Conservation (phyloP, 2,329 filamentous ascomycete genomes). For the Talaromyces sp. region DNA sequence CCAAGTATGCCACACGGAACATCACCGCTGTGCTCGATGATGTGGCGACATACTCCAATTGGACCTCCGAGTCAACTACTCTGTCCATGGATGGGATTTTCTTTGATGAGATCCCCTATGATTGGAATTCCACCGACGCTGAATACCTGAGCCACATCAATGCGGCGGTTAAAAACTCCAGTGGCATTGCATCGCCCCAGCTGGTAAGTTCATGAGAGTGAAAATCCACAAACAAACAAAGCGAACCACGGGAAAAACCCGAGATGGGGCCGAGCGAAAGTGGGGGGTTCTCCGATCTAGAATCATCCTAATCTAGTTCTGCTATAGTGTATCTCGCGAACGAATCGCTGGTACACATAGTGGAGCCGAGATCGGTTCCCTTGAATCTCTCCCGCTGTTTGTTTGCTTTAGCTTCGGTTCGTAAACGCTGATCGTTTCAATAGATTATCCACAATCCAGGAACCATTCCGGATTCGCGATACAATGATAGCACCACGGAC, state of each 20-base stretch:
- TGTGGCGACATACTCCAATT: constrained; percentile 4
- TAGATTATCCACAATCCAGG: constrained; percentile 7
- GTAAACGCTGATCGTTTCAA: background rate
- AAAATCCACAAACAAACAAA: background rate
- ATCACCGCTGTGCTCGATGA: background rate
- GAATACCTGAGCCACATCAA: constrained; percentile 4
- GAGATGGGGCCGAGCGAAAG: background rate
- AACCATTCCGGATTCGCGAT: constrained; percentile 2
- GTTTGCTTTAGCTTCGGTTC: background rate
- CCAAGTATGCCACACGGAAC: background rate
- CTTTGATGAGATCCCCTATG: constrained; percentile 5
- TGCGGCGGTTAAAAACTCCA: constrained; percentile 1
- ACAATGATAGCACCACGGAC: background rate
- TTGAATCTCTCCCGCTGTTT: background rate
- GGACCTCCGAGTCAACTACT: background rate
- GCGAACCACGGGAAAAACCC: background rate
- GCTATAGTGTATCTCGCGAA: too few species aligned
- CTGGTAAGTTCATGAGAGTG: background rate
- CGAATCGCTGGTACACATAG: background rate
- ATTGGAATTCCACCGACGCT: background rate
- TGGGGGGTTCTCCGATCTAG: background rate
- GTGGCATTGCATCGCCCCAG: background rate
- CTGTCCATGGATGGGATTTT: constrained; percentile 5
- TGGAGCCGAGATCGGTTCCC: background rate
- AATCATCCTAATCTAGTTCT: background rate